Percentiles rank a stretch among this genome's conserved stretches.
Conservation (phyloP, 2,329 filamentous ascomycete genomes). For the Fusarium sp. region DNA sequence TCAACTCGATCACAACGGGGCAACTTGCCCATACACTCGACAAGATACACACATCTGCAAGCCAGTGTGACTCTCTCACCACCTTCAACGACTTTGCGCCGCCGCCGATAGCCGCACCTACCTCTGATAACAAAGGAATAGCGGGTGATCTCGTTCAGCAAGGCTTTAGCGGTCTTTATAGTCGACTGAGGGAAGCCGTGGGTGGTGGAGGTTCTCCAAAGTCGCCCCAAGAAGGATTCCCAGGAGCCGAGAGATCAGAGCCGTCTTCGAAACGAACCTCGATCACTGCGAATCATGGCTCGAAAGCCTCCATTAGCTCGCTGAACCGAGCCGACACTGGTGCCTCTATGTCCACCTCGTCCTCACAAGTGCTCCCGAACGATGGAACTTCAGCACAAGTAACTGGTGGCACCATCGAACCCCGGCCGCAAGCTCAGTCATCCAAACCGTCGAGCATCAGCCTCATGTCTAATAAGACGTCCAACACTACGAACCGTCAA, state of each 20-base stretch:
- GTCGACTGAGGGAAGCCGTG: conserved; percentile 84
- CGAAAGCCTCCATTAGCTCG: conserved; percentile 57
- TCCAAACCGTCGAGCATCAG: conserved; percentile 63
- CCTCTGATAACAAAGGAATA: conserved; percentile 75
- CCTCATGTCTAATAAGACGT: conserved; percentile 60
- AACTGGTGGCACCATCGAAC: conserved; percentile 53
- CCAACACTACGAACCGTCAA: conserved; percentile 54
- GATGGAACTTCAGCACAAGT: conserved; percentile 54
- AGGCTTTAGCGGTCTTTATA: conserved; percentile 90
- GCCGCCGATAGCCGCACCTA: conserved; percentile 68
- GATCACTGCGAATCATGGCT: conserved; percentile 54
- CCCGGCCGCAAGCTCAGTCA: conserved; percentile 56
- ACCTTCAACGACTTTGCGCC: conserved; percentile 94
- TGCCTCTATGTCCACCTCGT: conserved; percentile 47
- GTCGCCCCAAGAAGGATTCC: conserved; percentile 50
- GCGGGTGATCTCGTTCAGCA: conserved; percentile 82
- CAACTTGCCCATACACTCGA: conserved; percentile 82
- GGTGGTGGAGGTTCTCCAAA: conserved; percentile 69
- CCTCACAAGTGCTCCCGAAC: conserved; percentile 49
- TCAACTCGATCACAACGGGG: conserved; percentile 67
- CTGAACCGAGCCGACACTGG: conserved; percentile 57
- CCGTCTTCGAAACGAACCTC: conserved; percentile 57
- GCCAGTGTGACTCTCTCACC: conserved; percentile 84
- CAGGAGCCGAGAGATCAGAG: conserved; percentile 48
- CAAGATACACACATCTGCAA: conserved; percentile 90